Percentiles rank a stretch among this genome's conserved stretches.
These are phyloP conservation scores for Mycosphaerelloides madeirae DNA, from an alignment of 2,329 filamentous ascomycete genomes.

Conservation along the genomic window DNA sequence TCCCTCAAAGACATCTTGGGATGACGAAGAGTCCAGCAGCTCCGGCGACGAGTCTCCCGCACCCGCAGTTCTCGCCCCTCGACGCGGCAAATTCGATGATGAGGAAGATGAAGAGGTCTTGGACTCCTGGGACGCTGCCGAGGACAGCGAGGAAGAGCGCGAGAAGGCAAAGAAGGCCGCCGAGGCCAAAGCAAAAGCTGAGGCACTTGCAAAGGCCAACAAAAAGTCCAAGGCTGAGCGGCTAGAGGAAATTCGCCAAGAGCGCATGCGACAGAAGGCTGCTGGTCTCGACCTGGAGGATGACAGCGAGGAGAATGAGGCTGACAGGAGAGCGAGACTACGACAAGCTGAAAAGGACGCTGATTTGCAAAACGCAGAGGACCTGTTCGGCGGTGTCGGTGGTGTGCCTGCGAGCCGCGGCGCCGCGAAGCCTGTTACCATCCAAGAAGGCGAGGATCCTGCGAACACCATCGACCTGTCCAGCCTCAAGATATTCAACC, in stretches of 20 bases:
- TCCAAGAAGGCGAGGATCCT: slow-evolving; percentile 67
- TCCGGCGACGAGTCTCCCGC: slow-evolving; percentile 44
- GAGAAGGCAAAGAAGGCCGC: slow-evolving; percentile 87
- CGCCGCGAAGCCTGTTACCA: slow-evolving; percentile 60
- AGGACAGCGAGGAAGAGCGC: slow-evolving; percentile 93
- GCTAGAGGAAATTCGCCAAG: slow-evolving; percentile 68
- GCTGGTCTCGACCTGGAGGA: slow-evolving; percentile 54
- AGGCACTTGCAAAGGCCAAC: slow-evolving; percentile 78
- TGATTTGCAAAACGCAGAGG: slow-evolving; percentile 83
- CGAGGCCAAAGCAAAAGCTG: slow-evolving; percentile 82
- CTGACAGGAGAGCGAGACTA: slow-evolving; percentile 68
- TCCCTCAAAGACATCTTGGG: slow-evolving; percentile 32
- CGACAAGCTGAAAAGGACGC: slow-evolving; percentile 77
- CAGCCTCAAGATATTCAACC: slow-evolving; percentile 79
- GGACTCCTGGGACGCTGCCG: slow-evolving; percentile 94
- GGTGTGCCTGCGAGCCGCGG: slow-evolving; percentile 68
- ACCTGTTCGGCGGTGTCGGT: slow-evolving; percentile 75
- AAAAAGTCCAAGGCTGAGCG: slow-evolving; percentile 88
- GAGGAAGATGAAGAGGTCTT: slow-evolving; percentile 87
- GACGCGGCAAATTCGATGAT: slow-evolving; percentile 76
- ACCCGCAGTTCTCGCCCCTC: slow-evolving; percentile 34
- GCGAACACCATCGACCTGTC: slow-evolving; percentile 76
- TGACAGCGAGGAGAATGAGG: slow-evolving; percentile 66
- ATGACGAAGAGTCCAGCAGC: slow-evolving; percentile 54
- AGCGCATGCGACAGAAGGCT: slow-evolving; percentile 54